A percentile compares a stretch with the other conserved stretches of the same genome.
Evolutionary conservation across 495 filamentous ascomycete species (phyloP).

Genomic region (Aspergillus leporis): DNA sequence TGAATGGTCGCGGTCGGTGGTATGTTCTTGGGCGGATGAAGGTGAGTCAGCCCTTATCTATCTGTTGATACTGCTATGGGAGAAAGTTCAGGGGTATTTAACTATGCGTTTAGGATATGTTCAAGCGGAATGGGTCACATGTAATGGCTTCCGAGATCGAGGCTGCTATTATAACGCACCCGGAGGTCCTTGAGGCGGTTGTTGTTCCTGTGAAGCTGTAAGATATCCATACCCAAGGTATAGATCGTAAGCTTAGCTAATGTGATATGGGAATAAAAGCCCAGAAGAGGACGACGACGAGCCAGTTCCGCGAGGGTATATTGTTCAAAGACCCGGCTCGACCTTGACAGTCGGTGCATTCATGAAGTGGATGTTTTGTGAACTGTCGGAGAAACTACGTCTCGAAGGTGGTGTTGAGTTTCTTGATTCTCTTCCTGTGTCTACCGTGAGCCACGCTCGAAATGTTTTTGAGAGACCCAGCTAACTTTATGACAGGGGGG

Average conservation of each 20-base stretch:
- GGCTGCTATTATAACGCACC: not conserved
- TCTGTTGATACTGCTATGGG: too few relatives aligned
- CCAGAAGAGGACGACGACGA: not conserved
- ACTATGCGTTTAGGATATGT: not conserved
- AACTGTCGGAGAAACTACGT: not conserved
- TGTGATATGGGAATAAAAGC: not conserved
- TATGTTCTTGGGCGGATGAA: not conserved
- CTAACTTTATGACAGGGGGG: not conserved
- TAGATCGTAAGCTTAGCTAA: not conserved
- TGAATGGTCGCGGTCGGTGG: not conserved
- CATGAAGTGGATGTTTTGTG: not conserved
- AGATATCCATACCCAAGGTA: not conserved
- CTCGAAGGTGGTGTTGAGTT: not conserved
- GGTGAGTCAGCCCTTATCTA: not conserved
- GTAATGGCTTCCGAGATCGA: not conserved
- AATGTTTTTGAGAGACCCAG: not conserved
- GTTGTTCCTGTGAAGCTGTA: slow-evolving; percentile 1
- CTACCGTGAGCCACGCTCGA: not conserved
- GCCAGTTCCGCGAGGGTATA: not conserved
- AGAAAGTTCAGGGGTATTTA: too few relatives aligned
- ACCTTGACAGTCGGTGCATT: not conserved
- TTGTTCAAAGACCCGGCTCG: not conserved
- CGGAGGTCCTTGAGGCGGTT: not conserved
- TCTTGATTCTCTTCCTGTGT: not conserved
- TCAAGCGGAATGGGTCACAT: not conserved